Percentiles rank a stretch among this genome's conserved stretches.
Conservation (phyloP, 352 stramenopile genomes). For the Phytophthora chlamydospora region DNA sequence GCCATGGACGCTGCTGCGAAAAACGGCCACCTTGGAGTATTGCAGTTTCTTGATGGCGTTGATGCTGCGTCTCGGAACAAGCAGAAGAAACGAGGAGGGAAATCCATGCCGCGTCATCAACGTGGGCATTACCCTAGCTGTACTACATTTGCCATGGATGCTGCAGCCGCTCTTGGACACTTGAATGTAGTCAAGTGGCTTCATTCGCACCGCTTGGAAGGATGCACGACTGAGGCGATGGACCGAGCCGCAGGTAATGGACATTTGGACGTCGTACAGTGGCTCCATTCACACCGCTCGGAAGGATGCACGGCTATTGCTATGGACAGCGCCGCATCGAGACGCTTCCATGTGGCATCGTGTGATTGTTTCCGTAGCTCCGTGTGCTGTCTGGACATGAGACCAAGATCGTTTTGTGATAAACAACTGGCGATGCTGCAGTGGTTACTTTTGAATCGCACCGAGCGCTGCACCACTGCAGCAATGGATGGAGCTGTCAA, state of each 20-base stretch:
- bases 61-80: background rate
- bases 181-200: slow-evolving; percentile 23
- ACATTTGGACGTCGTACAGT: slow-evolving; percentile 22
- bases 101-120: too few relatives aligned
- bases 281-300: slow-evolving; percentile 7
- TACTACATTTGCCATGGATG: slow-evolving; percentile 13
- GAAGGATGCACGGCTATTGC: background rate
- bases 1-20: background rate
- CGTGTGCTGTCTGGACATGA: too few relatives aligned
- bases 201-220: slow-evolving; percentile 12
- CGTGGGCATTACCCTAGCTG: background rate
- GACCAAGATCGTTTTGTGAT: too few relatives aligned
- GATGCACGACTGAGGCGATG: slow-evolving; percentile 15
- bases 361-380: too few relatives aligned
- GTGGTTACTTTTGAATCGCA: background rate
- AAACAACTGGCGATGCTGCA: background rate
- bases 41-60: background rate
- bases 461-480: background rate
- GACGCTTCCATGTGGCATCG: too few relatives aligned
- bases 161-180: slow-evolving; percentile 10
- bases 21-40: background rate
- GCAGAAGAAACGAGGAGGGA: background rate
- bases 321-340: background rate
- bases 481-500: background rate
- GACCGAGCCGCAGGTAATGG: slow-evolving; percentile 13